Evolutionary conservation across 2,329 filamentous ascomycete genomes (phyloP).

Genomic region (Dendryphion nanum): DNA sequence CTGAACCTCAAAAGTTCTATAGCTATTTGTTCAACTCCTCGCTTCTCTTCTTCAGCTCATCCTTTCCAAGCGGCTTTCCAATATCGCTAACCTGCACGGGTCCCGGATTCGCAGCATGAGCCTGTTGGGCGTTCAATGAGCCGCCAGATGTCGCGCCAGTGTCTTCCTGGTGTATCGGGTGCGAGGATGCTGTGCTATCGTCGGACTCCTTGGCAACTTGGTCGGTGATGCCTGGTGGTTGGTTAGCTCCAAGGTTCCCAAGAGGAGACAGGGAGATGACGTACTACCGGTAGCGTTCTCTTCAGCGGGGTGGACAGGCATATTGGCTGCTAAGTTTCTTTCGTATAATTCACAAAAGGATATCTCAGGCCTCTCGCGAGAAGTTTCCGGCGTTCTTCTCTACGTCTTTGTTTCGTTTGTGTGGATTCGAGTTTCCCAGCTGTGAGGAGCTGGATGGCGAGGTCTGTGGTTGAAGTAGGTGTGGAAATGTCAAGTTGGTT

Average conservation of each 20-base stretch:
- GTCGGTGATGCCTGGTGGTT: constrained; percentile 42
- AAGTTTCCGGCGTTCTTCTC: too few relatives aligned
- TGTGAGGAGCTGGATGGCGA: too few relatives aligned
- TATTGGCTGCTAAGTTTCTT: constrained; percentile 23
- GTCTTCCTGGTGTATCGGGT: constrained; percentile 32
- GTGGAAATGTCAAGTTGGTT: too few relatives aligned
- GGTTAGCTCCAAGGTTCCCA: not conserved
- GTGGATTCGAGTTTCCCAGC: too few relatives aligned
- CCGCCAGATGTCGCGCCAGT: constrained; percentile 34
- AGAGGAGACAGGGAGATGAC: constrained; percentile 12
- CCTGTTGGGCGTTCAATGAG: constrained; percentile 29
- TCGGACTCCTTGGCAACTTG: constrained; percentile 45
- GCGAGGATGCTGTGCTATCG: constrained; percentile 40
- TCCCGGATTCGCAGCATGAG: constrained; percentile 46
- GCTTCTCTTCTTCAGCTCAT: constrained; percentile 50
- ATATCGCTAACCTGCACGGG: constrained; percentile 47
- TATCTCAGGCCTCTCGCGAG: too few relatives aligned
- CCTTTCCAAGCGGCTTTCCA: constrained; percentile 46
- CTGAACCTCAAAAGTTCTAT: not conserved
- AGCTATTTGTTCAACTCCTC: constrained; percentile 51
- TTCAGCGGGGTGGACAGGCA: constrained; percentile 45
- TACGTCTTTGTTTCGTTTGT: too few relatives aligned
- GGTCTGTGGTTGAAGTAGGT: too few relatives aligned
- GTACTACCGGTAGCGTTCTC: constrained; percentile 40
- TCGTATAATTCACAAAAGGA: too few relatives aligned